Evolutionary conservation across 306 rosid genomes (phyloP).

Genomic region (Pterocarpus macrocarpus): DNA sequence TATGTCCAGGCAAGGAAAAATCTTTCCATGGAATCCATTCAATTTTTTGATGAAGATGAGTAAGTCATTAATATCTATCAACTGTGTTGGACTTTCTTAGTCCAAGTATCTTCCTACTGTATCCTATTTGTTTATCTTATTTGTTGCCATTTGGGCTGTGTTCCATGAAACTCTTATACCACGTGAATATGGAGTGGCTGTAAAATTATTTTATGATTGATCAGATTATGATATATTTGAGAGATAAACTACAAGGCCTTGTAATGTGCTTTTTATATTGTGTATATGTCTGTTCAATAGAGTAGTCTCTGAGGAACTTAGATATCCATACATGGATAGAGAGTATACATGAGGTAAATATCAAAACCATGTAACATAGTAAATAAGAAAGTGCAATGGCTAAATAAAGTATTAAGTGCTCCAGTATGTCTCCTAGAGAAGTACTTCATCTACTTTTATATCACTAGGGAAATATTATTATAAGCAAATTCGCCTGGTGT

Average conservation of each 20-base stretch:
- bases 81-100: constrained; percentile 27
- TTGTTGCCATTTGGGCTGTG: constrained; percentile 19
- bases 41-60: constrained; percentile 69
- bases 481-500: neutral
- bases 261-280: constrained; percentile 1
- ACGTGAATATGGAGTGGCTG: neutral
- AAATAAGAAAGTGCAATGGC: neutral
- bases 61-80: constrained; percentile 62
- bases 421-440: neutral
- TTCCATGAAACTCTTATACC: constrained; percentile 24
- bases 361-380: neutral
- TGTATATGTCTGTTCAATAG: neutral
- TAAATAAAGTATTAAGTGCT: neutral
- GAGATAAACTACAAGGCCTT: constrained; percentile 28
- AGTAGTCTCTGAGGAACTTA: neutral
- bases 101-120: constrained; percentile 3
- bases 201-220: constrained; percentile 26
- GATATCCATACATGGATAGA: neutral
- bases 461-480: neutral
- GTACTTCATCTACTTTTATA: neutral
- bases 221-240: constrained; percentile 24
- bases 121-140: neutral
- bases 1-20: constrained; percentile 87
- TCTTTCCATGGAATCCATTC: constrained; percentile 90
- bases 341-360: constrained; percentile 3